Evolutionary conservation across 2,329 filamentous ascomycete genomes (phyloP).

Genomic region (Camillea tinctor): DNA sequence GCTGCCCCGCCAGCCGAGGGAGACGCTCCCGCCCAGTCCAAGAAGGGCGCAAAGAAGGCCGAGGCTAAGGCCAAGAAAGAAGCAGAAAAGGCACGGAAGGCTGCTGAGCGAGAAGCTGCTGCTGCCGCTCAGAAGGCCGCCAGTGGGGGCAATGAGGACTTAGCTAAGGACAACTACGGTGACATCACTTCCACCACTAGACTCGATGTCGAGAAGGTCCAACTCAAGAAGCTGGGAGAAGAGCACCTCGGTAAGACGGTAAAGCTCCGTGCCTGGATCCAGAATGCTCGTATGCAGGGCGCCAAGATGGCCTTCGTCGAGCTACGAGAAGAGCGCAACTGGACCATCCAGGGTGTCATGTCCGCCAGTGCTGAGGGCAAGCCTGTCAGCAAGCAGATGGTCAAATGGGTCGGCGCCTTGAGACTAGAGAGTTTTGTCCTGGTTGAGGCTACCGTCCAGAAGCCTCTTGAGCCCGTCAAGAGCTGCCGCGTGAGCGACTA

Average conservation of each 20-base stretch:
- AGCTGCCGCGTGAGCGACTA: constrained; percentile 76
- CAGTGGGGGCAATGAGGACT: constrained; percentile 63
- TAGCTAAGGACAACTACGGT: constrained; percentile 78
- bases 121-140: constrained; percentile 66
- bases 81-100: constrained; percentile 70
- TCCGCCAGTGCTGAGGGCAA: constrained; percentile 63
- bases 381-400: constrained; percentile 78
- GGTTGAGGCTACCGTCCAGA: constrained; percentile 78
- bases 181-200: constrained; percentile 59
- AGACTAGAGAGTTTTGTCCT: constrained; percentile 79
- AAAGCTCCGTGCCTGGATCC: constrained; percentile 75
- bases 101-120: constrained; percentile 73
- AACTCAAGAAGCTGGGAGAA: constrained; percentile 64
- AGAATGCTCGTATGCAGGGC: constrained; percentile 84
- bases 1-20: constrained; percentile 26
- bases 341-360: constrained; percentile 80
- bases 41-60: constrained; percentile 83
- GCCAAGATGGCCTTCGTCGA: constrained; percentile 92
- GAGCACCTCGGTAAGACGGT: constrained; percentile 68
- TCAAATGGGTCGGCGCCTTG: constrained; percentile 80
- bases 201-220: constrained; percentile 54
- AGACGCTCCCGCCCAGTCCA: constrained; percentile 46
- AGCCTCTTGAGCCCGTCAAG: constrained; percentile 83
- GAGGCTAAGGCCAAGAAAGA: constrained; percentile 86
- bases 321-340: constrained; percentile 71